Evolutionary conservation across 768 basidiomycete species (phyloP), one percentile per base, ranked within the genome.

Genomic region (Boletellus ananas): DNA sequence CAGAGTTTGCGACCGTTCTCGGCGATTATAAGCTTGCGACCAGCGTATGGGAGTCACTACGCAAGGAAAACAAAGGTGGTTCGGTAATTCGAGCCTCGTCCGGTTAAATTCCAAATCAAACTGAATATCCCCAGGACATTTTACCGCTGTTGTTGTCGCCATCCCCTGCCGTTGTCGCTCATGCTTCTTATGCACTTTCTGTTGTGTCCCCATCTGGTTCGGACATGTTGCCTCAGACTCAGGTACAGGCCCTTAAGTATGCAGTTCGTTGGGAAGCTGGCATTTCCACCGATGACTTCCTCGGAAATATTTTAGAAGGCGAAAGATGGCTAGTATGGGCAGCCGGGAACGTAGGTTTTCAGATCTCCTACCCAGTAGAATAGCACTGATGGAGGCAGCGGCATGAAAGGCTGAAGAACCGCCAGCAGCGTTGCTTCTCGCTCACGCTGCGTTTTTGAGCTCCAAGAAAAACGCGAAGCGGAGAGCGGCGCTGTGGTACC

Each of bases 1-100:
- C 94, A 10, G 96, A 99, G 67, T 94, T 98, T 70, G 85, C 92
- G 9, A 96, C 96, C 17, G 81, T 94, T 51, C 70, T 98, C 3
- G 88, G 93, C 3, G 96, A 99, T 68, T 83, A 84, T 65, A 92
- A 90, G 58, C 75, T 94, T 29, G 95, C 94, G 0, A 73, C 79
- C 3, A 70, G 72, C 8, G 81, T 94, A 3, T 98, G 94, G 88
- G 96, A 97, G 63, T 74, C 84, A 4, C 64, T 93, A 31, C 76
- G 90, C 43, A 93, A 93, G 64, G 94, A 97, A 52, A 80, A 80
- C 37, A 93, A 90, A 62, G 84, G 85, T 33, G 94, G 94, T 37
- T 88, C 87, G 25, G 92, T 94, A 68, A 56, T 47, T 17, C 14
- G 18, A 49, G n/a, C 13, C 20, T 44, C 47, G 31, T 49, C 0